Evolutionary conservation across 441 rosid genomes (phyloP).

Genomic region (Theobroma grandiflorum): DNA sequence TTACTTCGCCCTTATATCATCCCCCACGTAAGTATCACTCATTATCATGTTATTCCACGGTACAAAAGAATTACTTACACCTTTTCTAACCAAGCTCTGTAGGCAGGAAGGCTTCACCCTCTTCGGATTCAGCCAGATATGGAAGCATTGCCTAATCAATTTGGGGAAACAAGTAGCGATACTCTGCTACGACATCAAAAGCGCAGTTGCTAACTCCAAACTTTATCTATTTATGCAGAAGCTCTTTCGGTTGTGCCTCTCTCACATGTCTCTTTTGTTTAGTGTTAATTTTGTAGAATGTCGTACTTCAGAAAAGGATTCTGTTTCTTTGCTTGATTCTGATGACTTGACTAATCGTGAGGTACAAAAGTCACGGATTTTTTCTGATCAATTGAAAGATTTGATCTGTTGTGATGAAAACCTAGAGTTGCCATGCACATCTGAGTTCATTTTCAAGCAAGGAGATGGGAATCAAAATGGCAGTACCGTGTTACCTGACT

Average conservation of each 20-base stretch:
- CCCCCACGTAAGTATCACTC: slow-evolving; percentile 50
- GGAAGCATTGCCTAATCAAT: slow-evolving; percentile 71
- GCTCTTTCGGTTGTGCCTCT: slow-evolving; percentile 52
- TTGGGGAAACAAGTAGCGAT: slow-evolving; percentile 58
- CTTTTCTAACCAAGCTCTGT: slow-evolving; percentile 49
- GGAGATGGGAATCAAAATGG: slow-evolving; percentile 27
- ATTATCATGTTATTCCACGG: background rate
- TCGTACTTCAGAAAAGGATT: slow-evolving; percentile 17
- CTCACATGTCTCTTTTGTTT: slow-evolving; percentile 62
- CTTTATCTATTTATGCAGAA: slow-evolving; percentile 39
- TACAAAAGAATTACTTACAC: slow-evolving; percentile 17
- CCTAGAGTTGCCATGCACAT: slow-evolving; percentile 18
- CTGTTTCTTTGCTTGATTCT: slow-evolving; percentile 44
- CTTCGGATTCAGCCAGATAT: slow-evolving; percentile 54
- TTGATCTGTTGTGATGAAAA: slow-evolving; percentile 45
- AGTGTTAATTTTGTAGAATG: slow-evolving; percentile 42
- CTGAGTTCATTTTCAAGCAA: background rate
- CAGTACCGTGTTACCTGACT: slow-evolving; percentile 21
- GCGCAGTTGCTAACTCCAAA: slow-evolving; percentile 53
- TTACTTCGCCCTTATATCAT: slow-evolving; percentile 49
- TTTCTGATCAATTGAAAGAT: slow-evolving; percentile 51
- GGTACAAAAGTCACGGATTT: slow-evolving; percentile 27
- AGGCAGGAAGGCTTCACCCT: slow-evolving; percentile 66
- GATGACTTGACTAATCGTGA: slow-evolving; percentile 32
- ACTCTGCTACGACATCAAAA: slow-evolving; percentile 64